Conservation (phyloP, 2,329 filamentous ascomycete genomes). For the Keithomyces neogunnii region DNA sequence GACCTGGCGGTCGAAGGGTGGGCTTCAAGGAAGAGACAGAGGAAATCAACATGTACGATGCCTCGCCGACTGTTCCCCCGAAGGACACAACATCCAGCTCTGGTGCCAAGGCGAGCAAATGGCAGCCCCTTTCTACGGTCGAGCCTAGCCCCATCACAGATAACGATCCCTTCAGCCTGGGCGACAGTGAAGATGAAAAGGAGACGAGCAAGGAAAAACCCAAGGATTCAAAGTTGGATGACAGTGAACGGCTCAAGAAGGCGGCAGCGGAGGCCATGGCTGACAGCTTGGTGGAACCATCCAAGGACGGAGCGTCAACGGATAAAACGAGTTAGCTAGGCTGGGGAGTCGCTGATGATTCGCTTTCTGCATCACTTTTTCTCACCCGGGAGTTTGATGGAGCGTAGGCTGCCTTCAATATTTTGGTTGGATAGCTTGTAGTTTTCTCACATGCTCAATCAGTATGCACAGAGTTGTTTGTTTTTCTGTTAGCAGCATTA, state of each 20-base stretch:
- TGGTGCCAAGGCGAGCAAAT: slow-evolving; percentile 77
- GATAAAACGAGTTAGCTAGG: slow-evolving; percentile 28
- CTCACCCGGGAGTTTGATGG: slow-evolving; percentile 1
- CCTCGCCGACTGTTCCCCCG: slow-evolving; percentile 46
- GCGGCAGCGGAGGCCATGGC: slow-evolving; percentile 55
- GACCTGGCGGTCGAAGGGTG: slow-evolving; percentile 40
- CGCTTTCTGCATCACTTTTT: background rate
- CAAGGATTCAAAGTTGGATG: slow-evolving; percentile 44
- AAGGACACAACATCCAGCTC: slow-evolving; percentile 38
- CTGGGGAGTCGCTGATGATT: background rate
- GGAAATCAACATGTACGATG: slow-evolving; percentile 70
- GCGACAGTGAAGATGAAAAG: slow-evolving; percentile 93
- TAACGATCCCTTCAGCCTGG: slow-evolving; percentile 93
- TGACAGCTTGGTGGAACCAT: slow-evolving; percentile 39
- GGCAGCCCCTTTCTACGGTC: slow-evolving; percentile 85
- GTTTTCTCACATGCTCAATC: background rate
- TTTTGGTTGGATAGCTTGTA: background rate
- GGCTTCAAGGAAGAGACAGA: slow-evolving; percentile 58
- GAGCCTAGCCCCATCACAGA: slow-evolving; percentile 75
- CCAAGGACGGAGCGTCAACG: slow-evolving; percentile 21
- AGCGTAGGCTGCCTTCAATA: background rate
- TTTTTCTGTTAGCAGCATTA: slow-evolving; percentile 1
- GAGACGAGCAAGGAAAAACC: slow-evolving; percentile 38
- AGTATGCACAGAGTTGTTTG: background rate
- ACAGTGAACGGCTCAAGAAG: slow-evolving; percentile 56